Evolutionary conservation across 2,329 filamentous ascomycete genomes (phyloP).

Genomic region (Aspergillus sp.): DNA sequence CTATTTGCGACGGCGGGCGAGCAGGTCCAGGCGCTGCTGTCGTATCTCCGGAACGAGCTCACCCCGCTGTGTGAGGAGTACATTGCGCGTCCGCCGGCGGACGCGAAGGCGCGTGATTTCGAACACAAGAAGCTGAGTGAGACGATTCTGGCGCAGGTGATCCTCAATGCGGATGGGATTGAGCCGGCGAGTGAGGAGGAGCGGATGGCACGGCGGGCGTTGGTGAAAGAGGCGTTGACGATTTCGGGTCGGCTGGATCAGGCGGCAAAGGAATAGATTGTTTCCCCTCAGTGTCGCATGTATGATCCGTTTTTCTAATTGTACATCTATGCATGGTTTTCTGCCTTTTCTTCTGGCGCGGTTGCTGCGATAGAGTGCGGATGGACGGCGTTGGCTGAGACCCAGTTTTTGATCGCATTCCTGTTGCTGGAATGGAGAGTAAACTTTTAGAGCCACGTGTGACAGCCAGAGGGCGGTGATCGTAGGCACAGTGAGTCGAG

Average conservation of each 20-base stretch:
- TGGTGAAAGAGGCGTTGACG: slow-evolving; percentile 43
- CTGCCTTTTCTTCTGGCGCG: too few species aligned
- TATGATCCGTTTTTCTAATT: not conserved
- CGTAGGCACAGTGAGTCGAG: too few species aligned
- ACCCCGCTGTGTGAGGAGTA: slow-evolving; percentile 39
- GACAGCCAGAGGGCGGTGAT: too few species aligned
- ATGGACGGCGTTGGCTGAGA: too few species aligned
- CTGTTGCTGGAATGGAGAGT: too few species aligned
- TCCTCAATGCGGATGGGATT: slow-evolving; percentile 64
- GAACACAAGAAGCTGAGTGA: slow-evolving; percentile 45
- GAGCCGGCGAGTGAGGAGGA: slow-evolving; percentile 67
- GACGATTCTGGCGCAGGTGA: slow-evolving; percentile 41
- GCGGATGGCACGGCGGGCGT: slow-evolving; percentile 46
- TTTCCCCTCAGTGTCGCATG: not conserved
- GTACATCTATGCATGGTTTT: too few species aligned
- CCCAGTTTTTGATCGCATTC: too few species aligned
- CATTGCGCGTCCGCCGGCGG: slow-evolving; percentile 37
- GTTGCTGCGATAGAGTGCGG: too few species aligned
- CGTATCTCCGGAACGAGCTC: slow-evolving; percentile 37
- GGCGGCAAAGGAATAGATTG: slow-evolving; percentile 11
- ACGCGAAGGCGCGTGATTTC: slow-evolving; percentile 38
- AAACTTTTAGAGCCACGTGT: too few species aligned
- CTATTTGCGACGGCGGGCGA: slow-evolving; percentile 31
- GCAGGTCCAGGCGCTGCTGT: slow-evolving; percentile 35
- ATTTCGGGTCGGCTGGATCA: slow-evolving; percentile 39